A percentile compares a stretch with the other conserved stretches of the same genome.
phyloP scores from a whole-genome alignment of 176 grass and related monocot species.

The Eleusine indica region DNA sequence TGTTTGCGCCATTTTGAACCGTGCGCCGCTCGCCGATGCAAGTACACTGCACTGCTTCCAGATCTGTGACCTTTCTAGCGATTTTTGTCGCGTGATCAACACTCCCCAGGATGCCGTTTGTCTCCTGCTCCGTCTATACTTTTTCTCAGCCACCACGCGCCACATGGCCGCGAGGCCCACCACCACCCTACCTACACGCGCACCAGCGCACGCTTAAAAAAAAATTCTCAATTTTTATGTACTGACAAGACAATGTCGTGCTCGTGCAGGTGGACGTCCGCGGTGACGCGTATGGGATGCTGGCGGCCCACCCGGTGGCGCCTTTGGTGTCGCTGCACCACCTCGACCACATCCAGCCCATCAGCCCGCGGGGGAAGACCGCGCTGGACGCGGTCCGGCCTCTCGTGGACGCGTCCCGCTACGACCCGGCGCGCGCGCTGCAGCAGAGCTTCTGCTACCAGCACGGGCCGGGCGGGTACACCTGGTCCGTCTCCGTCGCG shows the following conservation, averaged over 20 bases:
- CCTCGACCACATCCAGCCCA: constrained; percentile 70
- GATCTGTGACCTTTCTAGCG: background rate
- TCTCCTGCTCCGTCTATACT: background rate
- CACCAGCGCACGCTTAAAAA: background rate
- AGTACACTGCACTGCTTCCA: background rate
- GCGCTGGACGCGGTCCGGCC: constrained; percentile 49
- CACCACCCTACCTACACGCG: background rate
- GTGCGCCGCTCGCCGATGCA: background rate
- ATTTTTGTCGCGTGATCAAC: constrained; percentile 34
- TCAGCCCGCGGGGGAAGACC: constrained; percentile 38
- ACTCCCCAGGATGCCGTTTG: background rate
- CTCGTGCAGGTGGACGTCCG: constrained; percentile 66
- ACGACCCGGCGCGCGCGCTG: constrained; percentile 62
- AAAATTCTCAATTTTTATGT: background rate
- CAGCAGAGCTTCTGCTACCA: constrained; percentile 90
- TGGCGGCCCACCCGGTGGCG: constrained; percentile 83
- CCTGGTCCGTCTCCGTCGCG: constrained; percentile 73
- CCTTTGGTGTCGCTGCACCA: constrained; percentile 89
- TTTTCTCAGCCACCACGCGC: background rate
- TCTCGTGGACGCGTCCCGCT: constrained; percentile 44
- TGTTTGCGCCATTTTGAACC: background rate
- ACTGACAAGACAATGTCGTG: background rate
- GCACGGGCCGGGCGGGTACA: constrained; percentile 42
- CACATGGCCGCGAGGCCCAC: constrained; percentile 27
- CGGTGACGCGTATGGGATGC: constrained; percentile 80